Evolutionary conservation across 1,284 basidiomycete genomes (phyloP).

Genomic region (Ustilago hordei): DNA sequence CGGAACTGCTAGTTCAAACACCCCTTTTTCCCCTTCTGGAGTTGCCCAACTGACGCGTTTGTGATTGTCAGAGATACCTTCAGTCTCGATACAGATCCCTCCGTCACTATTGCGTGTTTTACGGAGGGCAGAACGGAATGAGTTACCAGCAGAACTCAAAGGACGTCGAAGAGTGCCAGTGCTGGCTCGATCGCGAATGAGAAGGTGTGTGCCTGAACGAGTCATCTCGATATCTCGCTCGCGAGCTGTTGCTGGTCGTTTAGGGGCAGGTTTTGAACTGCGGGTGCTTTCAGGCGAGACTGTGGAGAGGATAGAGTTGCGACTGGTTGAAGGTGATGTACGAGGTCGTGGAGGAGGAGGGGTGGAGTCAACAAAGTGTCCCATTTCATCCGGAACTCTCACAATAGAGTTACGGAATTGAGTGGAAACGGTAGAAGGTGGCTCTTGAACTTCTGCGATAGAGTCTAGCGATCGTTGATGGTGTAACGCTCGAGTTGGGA

Average conservation of each 20-base stretch:
- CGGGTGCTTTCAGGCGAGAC: neutral
- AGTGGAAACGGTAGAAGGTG: constrained; percentile 2
- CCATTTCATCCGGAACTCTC: neutral
- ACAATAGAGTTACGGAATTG: neutral
- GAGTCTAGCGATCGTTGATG: constrained; percentile 35
- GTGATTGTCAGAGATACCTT: constrained; percentile 14
- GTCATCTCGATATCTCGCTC: constrained; percentile 37
- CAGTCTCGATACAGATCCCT: constrained; percentile 38
- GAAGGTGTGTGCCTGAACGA: constrained; percentile 21
- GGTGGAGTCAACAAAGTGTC: neutral
- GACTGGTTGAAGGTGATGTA: neutral
- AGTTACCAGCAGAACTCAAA: constrained; percentile 20
- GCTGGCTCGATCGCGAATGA: constrained; percentile 26
- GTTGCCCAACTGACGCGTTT: neutral
- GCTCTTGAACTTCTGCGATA: constrained; percentile 39
- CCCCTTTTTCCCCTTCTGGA: neutral
- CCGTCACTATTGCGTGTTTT: constrained; percentile 6
- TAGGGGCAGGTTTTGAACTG: neutral
- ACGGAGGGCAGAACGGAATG: constrained; percentile 15
- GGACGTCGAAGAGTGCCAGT: constrained; percentile 18
- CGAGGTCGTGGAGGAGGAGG: neutral
- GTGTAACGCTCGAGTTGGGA: neutral
- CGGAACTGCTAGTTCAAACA: constrained; percentile 9
- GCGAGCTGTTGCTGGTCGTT: constrained; percentile 26
- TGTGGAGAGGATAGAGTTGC: neutral